Evolutionary conservation across 2,329 filamentous ascomycete genomes (phyloP).

Genomic region (Monosporascus ibericus): DNA sequence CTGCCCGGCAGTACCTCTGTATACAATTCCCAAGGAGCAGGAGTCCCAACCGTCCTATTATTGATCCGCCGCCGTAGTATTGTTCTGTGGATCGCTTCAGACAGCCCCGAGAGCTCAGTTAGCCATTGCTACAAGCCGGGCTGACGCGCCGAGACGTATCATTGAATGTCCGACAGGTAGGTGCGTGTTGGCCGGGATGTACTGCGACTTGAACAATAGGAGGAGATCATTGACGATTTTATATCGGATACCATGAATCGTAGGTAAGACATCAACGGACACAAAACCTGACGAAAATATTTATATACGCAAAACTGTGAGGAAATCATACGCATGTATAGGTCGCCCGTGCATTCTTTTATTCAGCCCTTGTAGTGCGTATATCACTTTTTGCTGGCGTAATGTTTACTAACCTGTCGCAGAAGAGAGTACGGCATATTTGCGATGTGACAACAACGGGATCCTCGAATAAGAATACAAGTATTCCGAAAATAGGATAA

Average conservation of each 20-base stretch:
- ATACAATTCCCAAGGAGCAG: neutral
- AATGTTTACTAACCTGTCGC: neutral
- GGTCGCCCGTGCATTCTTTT: neutral
- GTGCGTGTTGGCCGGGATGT: neutral
- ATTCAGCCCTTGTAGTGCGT: neutral
- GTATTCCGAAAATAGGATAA: neutral
- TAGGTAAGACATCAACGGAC: neutral
- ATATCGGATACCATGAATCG: neutral
- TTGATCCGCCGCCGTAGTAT: neutral
- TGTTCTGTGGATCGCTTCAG: neutral
- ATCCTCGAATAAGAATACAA: neutral
- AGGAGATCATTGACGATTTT: neutral
- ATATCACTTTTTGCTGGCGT: neutral
- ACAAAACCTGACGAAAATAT: neutral
- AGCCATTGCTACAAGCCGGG: neutral
- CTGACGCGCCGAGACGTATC: neutral
- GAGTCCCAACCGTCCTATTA: neutral
- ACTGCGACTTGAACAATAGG: neutral
- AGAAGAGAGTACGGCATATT: neutral
- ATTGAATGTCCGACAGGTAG: neutral
- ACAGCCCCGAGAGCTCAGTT: neutral
- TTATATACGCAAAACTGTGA: neutral
- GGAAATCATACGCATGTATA: neutral
- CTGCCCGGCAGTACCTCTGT: neutral
- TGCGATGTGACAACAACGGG: neutral